Evolutionary conservation across 768 basidiomycete species (phyloP), one percentile per base, ranked within the genome.

Genomic region (Tubosaeta sp.): DNA sequence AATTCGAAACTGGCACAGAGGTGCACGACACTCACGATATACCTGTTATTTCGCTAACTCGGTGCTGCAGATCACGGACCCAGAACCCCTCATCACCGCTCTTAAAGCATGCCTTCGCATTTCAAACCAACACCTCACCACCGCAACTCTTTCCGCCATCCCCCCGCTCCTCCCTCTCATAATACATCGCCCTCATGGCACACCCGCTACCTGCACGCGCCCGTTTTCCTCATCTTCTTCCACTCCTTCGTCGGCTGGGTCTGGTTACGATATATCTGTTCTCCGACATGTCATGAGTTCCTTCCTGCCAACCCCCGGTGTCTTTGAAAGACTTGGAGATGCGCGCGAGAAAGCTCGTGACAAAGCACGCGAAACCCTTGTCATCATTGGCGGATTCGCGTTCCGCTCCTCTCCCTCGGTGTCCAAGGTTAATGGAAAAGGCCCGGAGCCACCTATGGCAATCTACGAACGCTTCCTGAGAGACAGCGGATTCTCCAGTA

Each of bases 301-400:
- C 10, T 84, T 94, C 64, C 73, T 92, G 29, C 82, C 90, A 24
- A 61, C 84, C 2, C 87, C 87, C 36, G 90, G 87, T 35, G 73
- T 92, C 19, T 73, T 94, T 50, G 92, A 94, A 61, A 82, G 89
- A 43, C 77, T 94, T 14, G 90, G 90, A 24, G 92, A 94, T 64
- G 60, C 65, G 36, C 86, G 84, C 58, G 87, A 90, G 65, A 78
- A 76, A 54, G 73, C 83, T 11, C 79, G 90, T 55, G 73, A 81
- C 25, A 86, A 84, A 57, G 92, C 92, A 24, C 80, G 85, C 41
- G 86, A 91, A 64, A 76, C 80, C 19, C 69, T 94, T n/a, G 82
- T 87, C 41, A 73, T 82, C 47, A 77, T 92, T 18, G 90, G 86
- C 49, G 84, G 83, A 30, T 76, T 83, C 44, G 84, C 87, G 11